Evolutionary conservation across 768 basidiomycete species (phyloP).

Genomic region (Rhodotorula kratochvilovae): DNA sequence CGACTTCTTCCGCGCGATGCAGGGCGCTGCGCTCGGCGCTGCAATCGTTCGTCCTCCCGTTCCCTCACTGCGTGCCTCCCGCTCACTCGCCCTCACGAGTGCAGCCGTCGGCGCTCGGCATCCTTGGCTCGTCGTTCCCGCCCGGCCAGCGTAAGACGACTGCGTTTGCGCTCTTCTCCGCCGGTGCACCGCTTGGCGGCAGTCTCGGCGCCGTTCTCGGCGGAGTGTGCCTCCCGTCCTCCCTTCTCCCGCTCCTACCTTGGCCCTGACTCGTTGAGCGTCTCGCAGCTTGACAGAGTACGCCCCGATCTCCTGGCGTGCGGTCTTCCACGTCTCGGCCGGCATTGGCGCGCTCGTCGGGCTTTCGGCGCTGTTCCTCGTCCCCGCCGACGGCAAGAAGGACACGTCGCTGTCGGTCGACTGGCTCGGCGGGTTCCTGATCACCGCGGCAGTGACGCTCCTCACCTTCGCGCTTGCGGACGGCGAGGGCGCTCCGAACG

Average conservation of each 20-base stretch:
- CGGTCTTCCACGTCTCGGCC: conserved; percentile 59
- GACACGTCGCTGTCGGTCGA: conserved; percentile 56
- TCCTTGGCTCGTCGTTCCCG: conserved; percentile 78
- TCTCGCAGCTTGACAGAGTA: conserved; percentile 3
- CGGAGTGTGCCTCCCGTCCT: conserved; percentile 63
- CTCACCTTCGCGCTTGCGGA: conserved; percentile 70
- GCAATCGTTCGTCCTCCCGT: conserved; percentile 54
- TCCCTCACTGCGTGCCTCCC: too few relatives aligned
- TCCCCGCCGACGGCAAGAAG: conserved; percentile 57
- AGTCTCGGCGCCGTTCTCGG: conserved; percentile 67
- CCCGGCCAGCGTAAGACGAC: conserved; percentile 62
- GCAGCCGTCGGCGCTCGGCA: conserved; percentile 59
- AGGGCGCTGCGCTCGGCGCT: conserved; percentile 73
- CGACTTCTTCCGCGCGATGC: conserved; percentile 66
- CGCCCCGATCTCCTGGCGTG: conserved; percentile 59
- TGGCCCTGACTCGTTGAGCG: neutral
- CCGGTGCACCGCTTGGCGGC: conserved; percentile 76
- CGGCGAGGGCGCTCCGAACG: conserved; percentile 58
- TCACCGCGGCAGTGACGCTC: conserved; percentile 64
- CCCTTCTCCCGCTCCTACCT: conserved; percentile 41
- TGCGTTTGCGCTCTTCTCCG: conserved; percentile 77
- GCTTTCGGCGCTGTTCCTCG: conserved; percentile 57
- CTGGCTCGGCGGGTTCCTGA: conserved; percentile 67
- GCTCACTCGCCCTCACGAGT: neutral
- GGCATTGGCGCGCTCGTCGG: conserved; percentile 58